Evolutionary conservation across 352 stramenopile species (phyloP), one percentile per base, ranked within the genome.

Genomic region (Pythium coloratum): DNA sequence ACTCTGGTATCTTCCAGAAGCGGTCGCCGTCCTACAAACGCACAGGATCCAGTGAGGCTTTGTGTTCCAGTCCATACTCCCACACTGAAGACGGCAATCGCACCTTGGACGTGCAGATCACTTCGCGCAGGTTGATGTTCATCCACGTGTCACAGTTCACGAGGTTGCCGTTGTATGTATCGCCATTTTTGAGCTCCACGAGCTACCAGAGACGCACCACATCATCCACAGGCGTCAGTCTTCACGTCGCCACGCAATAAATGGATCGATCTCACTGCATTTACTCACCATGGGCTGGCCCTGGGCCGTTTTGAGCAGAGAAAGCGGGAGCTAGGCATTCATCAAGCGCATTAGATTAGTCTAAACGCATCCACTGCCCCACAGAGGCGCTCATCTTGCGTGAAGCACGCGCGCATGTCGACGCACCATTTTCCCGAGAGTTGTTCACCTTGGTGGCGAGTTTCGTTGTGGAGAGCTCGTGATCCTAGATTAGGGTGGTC

Each of bases 161-260:
- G 44, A 99, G 84, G 57, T 96, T 89, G 30, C 97, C 97, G 73
- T 99, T 99, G 90, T 99, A 99, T 55, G 94, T 99, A 66, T 99
- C 96, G 54, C 98, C 98, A 69, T 98, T 99, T 84, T 99, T 99
- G 20, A 99, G 88, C 88, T 99, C 97, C 53, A 99, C 94, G 55
- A 99, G 83, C 87, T 94, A 63, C 46, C 18, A 53, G 3, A 53
- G 20, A 24, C 20, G 20, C 20, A 24, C 20, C 20, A 53, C 46
- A 53, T 0, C 7, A 24, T 24, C 14, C 8, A 12, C 46, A 12
- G 6, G 20, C 18, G n/a, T 53, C 46, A 53, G 46, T 46, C 38
- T 18, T 14, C 38, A 18, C 13, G 38, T 46, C 38, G 13, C 20
- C 9, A 10, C 34, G 34, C 34, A 40, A 40, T 40, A 10, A 55